phyloP scores from a whole-genome alignment of 2,329 filamentous ascomycete genomes.

The Aspergillus clavatus region DNA sequence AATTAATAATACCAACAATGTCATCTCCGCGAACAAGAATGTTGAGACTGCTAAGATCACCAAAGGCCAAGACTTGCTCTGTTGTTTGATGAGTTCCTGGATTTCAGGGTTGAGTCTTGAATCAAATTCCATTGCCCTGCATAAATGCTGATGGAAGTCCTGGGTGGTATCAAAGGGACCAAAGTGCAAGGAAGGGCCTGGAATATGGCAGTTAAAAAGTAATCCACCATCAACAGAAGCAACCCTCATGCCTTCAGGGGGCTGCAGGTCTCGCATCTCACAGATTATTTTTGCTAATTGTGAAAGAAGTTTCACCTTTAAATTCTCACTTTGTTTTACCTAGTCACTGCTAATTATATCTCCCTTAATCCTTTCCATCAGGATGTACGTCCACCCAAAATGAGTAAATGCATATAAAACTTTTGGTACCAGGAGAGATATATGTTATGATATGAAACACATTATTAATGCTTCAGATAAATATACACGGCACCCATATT shows the following conservation, averaged over 20 bases:
- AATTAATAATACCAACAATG: constrained; percentile 38
- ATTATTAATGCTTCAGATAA: constrained; percentile 34
- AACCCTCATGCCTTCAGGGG: constrained; percentile 22
- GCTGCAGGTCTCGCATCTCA: constrained; percentile 28
- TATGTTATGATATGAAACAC: constrained; percentile 33
- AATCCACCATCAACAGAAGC: constrained; percentile 30
- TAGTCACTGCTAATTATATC: constrained; percentile 30
- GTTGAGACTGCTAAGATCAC: constrained; percentile 44
- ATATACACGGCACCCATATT: constrained; percentile 24
- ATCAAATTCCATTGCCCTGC: constrained; percentile 27
- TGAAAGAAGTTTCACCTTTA: constrained; percentile 32
- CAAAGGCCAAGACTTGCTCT: constrained; percentile 27
- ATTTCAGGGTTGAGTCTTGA: constrained; percentile 19
- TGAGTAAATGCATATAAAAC: constrained; percentile 34
- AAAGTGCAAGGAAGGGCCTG: constrained; percentile 22
- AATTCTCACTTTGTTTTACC: constrained; percentile 27
- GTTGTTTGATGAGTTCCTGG: constrained; percentile 32
- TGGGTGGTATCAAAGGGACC: constrained; percentile 30
- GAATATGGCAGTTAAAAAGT: constrained; percentile 30
- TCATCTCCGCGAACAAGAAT: constrained; percentile 33
- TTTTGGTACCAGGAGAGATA: constrained; percentile 37
- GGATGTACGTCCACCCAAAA: constrained; percentile 31
- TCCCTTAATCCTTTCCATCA: constrained; percentile 40
- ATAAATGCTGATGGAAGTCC: constrained; percentile 38
- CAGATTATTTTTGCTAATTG: constrained; percentile 27